phyloP scores from a whole-genome alignment of 1,139 yeast species.

The Lodderomyces elongisporus region DNA sequence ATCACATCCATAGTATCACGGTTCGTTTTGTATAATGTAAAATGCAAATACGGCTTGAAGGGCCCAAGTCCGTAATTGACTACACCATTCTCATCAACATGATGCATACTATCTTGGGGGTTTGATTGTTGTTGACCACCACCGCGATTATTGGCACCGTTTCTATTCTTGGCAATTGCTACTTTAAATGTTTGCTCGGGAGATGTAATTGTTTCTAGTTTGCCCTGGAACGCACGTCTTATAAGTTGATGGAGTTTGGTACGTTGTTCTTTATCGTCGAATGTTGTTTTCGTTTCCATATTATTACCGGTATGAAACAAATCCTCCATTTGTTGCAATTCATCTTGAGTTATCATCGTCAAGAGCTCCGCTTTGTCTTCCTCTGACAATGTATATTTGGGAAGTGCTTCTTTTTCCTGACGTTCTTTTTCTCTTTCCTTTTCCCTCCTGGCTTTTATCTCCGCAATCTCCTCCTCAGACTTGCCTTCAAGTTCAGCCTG shows the following conservation, averaged over 20 bases:
- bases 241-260: slow-evolving; percentile 73
- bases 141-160: slow-evolving; percentile 15
- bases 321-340: slow-evolving; percentile 48
- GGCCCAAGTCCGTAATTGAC: slow-evolving; percentile 63
- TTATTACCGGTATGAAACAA: slow-evolving; percentile 56
- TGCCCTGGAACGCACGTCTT: slow-evolving; percentile 68
- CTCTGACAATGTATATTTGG: slow-evolving; percentile 40
- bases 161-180: slow-evolving; percentile 39
- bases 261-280: slow-evolving; percentile 66
- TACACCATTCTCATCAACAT: slow-evolving; percentile 44
- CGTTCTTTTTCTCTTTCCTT: slow-evolving; percentile 17
- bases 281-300: slow-evolving; percentile 53
- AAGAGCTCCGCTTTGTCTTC: slow-evolving; percentile 45
- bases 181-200: slow-evolving; percentile 60
- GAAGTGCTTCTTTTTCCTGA: slow-evolving; percentile 16
- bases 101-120: slow-evolving; percentile 44
- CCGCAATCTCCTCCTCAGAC: slow-evolving; percentile 22
- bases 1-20: slow-evolving; percentile 98
- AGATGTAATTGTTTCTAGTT: slow-evolving; percentile 75
- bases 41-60: slow-evolving; percentile 63
- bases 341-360: slow-evolving; percentile 54
- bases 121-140: slow-evolving; percentile 17
- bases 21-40: slow-evolving; percentile 85
- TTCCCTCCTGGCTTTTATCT: slow-evolving; percentile 22
- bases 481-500: slow-evolving; percentile 28